phyloP scores from a whole-genome alignment of 169 alveolate genomes.

The Babesia caballi region DNA sequence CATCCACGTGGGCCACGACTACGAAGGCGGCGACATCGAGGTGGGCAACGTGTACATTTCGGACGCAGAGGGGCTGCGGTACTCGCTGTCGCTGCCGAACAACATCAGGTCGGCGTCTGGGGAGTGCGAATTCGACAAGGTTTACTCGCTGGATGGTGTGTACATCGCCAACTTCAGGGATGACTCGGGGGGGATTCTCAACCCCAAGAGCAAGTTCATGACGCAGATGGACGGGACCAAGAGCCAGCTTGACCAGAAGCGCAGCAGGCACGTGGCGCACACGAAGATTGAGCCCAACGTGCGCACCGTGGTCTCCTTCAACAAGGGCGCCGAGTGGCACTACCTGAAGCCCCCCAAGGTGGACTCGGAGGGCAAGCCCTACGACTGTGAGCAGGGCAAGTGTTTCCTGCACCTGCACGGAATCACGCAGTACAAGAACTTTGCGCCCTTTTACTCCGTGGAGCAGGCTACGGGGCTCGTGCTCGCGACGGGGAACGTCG shows the following conservation, averaged over 20 bases:
- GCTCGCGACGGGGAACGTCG: conserved; percentile 95
- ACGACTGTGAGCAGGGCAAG: conserved; percentile 87
- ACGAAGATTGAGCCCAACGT: conserved; percentile 74
- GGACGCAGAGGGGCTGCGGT: conserved; percentile 92
- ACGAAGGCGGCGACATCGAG: conserved; percentile 76
- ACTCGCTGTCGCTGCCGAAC: conserved; percentile 87
- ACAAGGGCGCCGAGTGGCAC: conserved; percentile 97
- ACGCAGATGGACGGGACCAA: conserved; percentile 55
- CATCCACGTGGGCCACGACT: conserved; percentile 93
- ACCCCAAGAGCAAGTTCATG: conserved; percentile 34
- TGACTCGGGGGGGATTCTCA: conserved; percentile 68
- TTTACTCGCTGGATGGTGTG: conserved; percentile 93
- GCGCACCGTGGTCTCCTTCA: conserved; percentile 92
- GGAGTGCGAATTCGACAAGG: conserved; percentile 93
- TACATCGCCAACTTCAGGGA: conserved; percentile 92
- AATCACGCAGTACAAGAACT: conserved; percentile 82
- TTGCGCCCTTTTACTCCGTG: conserved; percentile 93
- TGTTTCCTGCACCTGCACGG: conserved; percentile 94
- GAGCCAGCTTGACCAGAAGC: conserved; percentile 62
- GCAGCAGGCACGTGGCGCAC: conserved; percentile 58
- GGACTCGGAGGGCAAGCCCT: conserved; percentile 88
- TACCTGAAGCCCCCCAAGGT: conserved; percentile 91
- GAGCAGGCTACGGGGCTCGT: conserved; percentile 96
- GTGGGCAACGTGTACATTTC: conserved; percentile 94
- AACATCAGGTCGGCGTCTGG: conserved; percentile 89